Conservation (phyloP, 164 flowering plant species). For the Sextonia rubra region DNA sequence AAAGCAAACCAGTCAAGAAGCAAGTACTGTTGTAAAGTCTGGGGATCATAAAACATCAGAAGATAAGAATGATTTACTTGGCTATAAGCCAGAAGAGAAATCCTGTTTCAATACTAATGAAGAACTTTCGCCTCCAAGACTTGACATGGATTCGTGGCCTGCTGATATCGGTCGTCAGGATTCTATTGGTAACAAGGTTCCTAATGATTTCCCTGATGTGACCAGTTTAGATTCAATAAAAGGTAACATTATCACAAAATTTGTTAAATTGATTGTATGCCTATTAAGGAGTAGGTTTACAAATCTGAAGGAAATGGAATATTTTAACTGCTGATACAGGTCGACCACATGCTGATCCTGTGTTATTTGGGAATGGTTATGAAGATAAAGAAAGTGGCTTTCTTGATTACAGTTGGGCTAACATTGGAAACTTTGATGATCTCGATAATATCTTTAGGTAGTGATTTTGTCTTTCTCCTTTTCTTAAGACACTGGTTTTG, state of each 20-base stretch:
- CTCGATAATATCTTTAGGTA: slow-evolving; percentile 86
- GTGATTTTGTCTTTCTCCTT: not conserved
- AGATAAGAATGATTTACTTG: slow-evolving; percentile 21
- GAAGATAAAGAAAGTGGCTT: slow-evolving; percentile 47
- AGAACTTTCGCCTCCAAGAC: slow-evolving; percentile 29
- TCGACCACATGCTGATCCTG: slow-evolving; percentile 41
- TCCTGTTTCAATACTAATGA: slow-evolving; percentile 14
- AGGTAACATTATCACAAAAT: slow-evolving; percentile 7
- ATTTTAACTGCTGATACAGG: slow-evolving; percentile 31
- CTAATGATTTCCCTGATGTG: slow-evolving; percentile 21
- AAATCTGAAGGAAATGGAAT: slow-evolving; percentile 23
- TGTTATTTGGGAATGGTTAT: slow-evolving; percentile 39
- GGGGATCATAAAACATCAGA: slow-evolving; percentile 13
- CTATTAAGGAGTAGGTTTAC: not conserved
- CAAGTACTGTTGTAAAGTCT: slow-evolving; percentile 18
- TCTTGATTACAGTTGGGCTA: slow-evolving; percentile 67
- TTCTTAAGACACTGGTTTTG: not conserved
- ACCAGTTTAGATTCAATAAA: slow-evolving; percentile 24
- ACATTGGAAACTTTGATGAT: slow-evolving; percentile 79
- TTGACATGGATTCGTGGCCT: slow-evolving; percentile 50
- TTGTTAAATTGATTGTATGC: not conserved
- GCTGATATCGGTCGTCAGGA: slow-evolving; percentile 24
- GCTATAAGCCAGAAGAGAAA: slow-evolving; percentile 3
- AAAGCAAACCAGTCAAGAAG: slow-evolving; percentile 36
- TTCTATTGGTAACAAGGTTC: slow-evolving; percentile 28